Evolutionary conservation across 2,329 filamentous ascomycete genomes (phyloP).

Genomic region (Incumbomyces lentus): DNA sequence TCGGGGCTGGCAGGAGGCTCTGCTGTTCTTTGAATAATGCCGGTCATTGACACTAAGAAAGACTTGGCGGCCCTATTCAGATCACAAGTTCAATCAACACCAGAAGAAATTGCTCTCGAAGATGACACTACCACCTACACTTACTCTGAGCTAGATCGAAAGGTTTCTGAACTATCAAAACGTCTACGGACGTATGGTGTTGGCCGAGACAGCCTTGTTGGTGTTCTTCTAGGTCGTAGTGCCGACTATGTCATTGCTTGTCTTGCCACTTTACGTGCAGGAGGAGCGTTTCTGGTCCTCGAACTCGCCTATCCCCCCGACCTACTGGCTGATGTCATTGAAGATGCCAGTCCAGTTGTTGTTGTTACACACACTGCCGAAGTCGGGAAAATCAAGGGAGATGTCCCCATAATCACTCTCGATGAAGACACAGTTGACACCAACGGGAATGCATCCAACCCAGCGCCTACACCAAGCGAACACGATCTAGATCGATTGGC

Average conservation of each 20-base stretch:
- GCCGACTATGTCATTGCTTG: conserved; percentile 72
- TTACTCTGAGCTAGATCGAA: conserved; percentile 60
- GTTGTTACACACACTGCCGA: conserved; percentile 59
- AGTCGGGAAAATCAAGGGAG: conserved; percentile 53
- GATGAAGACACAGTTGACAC: conserved; percentile 36
- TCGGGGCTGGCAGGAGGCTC: no score
- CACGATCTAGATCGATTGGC: conserved; percentile 63
- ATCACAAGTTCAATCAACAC: conserved; percentile 57
- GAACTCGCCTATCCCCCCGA: conserved; percentile 69
- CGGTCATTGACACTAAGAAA: conserved; percentile 59
- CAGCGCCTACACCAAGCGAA: conserved; percentile 46
- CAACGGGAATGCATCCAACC: conserved; percentile 34
- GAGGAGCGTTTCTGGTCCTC: conserved; percentile 69
- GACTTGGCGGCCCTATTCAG: conserved; percentile 63
- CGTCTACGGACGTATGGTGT: conserved; percentile 59
- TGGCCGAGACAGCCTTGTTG: conserved; percentile 61
- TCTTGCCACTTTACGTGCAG: conserved; percentile 65
- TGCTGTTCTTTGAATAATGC: conserved; percentile 35
- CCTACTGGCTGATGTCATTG: conserved; percentile 63
- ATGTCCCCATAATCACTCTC: conserved; percentile 54
- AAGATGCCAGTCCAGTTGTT: conserved; percentile 61
- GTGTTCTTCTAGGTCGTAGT: conserved; percentile 63
- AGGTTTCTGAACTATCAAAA: conserved; percentile 54
- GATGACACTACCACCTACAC: conserved; percentile 58
- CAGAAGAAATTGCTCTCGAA: conserved; percentile 60